Percentiles rank a stretch among this genome's conserved stretches.
phyloP scores from a whole-genome alignment of 1,139 yeast genomes.

The Kodamaea sp. region DNA sequence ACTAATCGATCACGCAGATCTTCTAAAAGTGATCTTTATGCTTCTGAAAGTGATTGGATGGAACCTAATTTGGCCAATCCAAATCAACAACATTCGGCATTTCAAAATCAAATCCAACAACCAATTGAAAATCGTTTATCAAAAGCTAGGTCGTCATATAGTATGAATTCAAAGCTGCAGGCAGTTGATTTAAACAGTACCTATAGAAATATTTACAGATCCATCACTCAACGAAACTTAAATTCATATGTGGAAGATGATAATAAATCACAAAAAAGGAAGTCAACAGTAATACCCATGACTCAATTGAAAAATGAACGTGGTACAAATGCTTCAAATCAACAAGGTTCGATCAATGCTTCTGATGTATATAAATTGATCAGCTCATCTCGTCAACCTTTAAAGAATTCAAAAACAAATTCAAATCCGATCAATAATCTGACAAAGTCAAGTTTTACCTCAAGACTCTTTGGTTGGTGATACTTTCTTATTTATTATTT shows the following conservation, averaged over 20 bases:
- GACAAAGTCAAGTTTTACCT: conserved; percentile 8
- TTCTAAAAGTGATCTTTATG: conserved; percentile 41
- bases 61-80: conserved; percentile 26
- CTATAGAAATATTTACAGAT: conserved; percentile 34
- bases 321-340: too few relatives aligned
- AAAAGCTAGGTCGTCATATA: conserved; percentile 29
- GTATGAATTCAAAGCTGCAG: conserved; percentile 16
- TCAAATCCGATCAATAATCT: not conserved
- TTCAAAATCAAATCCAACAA: conserved; percentile 1
- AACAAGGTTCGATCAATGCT: conserved; percentile 5
- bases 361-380: conserved; percentile 17
- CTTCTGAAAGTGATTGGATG: conserved; percentile 45
- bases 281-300: too few relatives aligned
- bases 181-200: conserved; percentile 25
- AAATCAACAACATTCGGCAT: not conserved
- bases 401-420: conserved; percentile 1
- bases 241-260: conserved; percentile 18
- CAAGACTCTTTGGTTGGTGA: conserved; percentile 15
- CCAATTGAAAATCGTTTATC: conserved; percentile 5
- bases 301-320: too few relatives aligned
- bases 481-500: too few relatives aligned
- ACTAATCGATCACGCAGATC: conserved; percentile 30
- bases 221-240: conserved; percentile 35
- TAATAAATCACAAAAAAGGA: too few relatives aligned
- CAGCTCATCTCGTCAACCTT: conserved; percentile 2